Evolutionary conservation across 805 yeast genomes (phyloP), one percentile per base, ranked within the genome.

Genomic region (Scheffersomyces spartinae): DNA sequence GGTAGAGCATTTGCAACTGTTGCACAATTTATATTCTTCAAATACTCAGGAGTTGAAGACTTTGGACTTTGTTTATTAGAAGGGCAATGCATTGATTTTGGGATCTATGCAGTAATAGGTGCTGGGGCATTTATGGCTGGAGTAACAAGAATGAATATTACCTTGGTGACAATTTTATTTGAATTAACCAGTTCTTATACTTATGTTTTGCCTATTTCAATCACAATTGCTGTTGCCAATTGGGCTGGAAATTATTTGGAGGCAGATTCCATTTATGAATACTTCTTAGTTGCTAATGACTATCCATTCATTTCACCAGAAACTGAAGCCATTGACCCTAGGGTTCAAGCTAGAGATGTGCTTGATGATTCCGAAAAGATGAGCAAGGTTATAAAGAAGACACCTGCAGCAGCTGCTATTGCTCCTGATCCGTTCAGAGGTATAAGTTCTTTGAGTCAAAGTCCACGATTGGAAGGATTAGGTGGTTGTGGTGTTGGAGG

Each of bases 61-160:
- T 16, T 15, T 28, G 25, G 4, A 26, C 25, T 13, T 24, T 30
- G 6, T 13, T 36, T 7, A 27, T 39, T 30, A 13, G 25, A 5
- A 24, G 18, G n/a, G 30, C 42, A 26, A 19, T 55, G 66, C 34
- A 52, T 64, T 5, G 71, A 64, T 33, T 40, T 62, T 31, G 74
- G 74, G 1, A 65, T 67, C 12, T 67, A 67, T 40, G 56, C 71
- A 4, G 61, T 67, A 62, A 62, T 66, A 2, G 56, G 68, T n/a
- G 72, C 72, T 0, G 74, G 71, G 8, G 64, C 71, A 1, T 65
- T 66, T 30, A 67, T 67, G 72, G 74, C 72, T 1, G 74, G 73
- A 4, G 63, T 66, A 4, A 67, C 74, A 2, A 42, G 72, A 30
- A 67, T 67, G 74, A 65, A 67, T 26, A 63, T 67, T 20, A 64